A percentile compares a stretch with the other conserved stretches of the same genome.
These are phyloP conservation scores for Halophytophthora batemanensis DNA, from an alignment of 352 stramenopile species.

Conservation along the genomic window DNA sequence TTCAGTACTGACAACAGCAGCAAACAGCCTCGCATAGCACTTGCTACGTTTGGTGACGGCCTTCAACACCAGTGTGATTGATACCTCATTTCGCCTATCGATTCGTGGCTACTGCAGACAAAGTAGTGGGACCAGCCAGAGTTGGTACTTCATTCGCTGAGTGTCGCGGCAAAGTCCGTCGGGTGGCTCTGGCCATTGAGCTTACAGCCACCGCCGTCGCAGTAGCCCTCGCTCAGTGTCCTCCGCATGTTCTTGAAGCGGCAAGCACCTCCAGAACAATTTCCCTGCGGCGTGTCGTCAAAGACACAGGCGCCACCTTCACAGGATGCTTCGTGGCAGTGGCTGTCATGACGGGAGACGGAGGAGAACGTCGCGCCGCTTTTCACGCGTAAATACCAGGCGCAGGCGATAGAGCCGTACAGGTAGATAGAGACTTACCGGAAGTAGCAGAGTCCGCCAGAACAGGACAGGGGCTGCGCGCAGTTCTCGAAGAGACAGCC, in stretches of 20 bases:
- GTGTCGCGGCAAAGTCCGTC: slow-evolving; percentile 28
- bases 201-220: slow-evolving; percentile 44
- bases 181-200: slow-evolving; percentile 45
- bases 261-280: slow-evolving; percentile 51
- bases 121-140: too few species aligned
- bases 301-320: slow-evolving; percentile 55
- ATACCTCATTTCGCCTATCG: too few species aligned
- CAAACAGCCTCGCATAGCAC: background rate
- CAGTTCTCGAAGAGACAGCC: slow-evolving; percentile 61
- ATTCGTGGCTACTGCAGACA: too few species aligned
- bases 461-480: slow-evolving; percentile 35
- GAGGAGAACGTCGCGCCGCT: slow-evolving; percentile 32
- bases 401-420: too few species aligned
- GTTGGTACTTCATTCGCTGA: slow-evolving; percentile 38
- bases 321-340: slow-evolving; percentile 46
- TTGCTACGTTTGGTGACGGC: too few species aligned
- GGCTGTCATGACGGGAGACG: slow-evolving; percentile 22
- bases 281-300: slow-evolving; percentile 28
- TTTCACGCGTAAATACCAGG: too few species aligned
- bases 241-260: slow-evolving; percentile 41
- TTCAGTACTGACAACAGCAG: slow-evolving; percentile 44
- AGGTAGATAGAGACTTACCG: too few species aligned
- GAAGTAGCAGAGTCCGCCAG: slow-evolving; percentile 56
- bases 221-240: slow-evolving; percentile 55
- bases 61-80: background rate